A percentile compares a stretch with the other conserved stretches of the same genome.
Conservation (phyloP, 306 rosid genomes). For the Prunus davidiana region DNA sequence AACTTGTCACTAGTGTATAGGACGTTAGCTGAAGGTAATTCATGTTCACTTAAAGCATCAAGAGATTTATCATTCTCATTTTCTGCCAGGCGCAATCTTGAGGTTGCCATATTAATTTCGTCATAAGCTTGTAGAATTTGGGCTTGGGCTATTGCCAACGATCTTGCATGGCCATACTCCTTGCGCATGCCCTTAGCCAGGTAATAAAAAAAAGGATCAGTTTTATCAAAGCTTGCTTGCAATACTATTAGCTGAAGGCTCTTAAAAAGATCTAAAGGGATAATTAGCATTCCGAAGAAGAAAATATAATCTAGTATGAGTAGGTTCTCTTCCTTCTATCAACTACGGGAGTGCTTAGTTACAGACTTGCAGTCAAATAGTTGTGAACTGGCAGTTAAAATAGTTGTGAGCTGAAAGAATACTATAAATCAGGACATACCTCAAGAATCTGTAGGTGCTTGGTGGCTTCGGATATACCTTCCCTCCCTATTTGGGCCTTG, state of each 20-base stretch:
- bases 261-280: background rate
- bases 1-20: conserved; percentile 76
- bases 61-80: conserved; percentile 67
- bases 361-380: conserved; percentile 19
- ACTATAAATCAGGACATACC: conserved; percentile 39
- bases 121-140: conserved; percentile 89
- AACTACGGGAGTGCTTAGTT: conserved; percentile 3
- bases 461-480: conserved; percentile 57
- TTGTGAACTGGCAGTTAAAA: conserved; percentile 16
- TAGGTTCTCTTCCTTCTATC: conserved; percentile 3
- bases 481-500: conserved; percentile 69
- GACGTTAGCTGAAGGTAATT: conserved; percentile 63
- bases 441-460: conserved; percentile 76
- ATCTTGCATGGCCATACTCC: conserved; percentile 89
- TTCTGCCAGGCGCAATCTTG: conserved; percentile 60
- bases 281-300: background rate
- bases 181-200: conserved; percentile 77
- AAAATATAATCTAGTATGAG: background rate
- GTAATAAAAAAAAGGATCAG: conserved; percentile 22
- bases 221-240: conserved; percentile 8
- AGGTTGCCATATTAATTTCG: conserved; percentile 88
- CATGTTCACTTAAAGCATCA: conserved; percentile 67
- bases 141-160: conserved; percentile 89
- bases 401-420: conserved; percentile 10
- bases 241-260: conserved; percentile 13